phyloP scores from a whole-genome alignment of 352 stramenopile species.

The Phytophthora macrochlamydospora region DNA sequence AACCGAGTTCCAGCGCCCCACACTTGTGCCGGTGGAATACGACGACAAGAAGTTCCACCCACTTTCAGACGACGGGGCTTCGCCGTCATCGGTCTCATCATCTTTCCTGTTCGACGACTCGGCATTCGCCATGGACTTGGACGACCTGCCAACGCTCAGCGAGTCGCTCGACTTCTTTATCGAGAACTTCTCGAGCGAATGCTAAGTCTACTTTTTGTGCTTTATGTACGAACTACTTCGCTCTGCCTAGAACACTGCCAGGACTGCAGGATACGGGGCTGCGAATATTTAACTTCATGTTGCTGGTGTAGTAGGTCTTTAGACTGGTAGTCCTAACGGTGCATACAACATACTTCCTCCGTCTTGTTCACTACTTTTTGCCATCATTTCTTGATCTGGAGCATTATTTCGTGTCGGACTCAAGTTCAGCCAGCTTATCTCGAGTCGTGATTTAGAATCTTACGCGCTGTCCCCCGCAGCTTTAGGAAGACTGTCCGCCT shows the following conservation, averaged over 20 bases:
- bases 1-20: constrained; percentile 25
- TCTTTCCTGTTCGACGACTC: constrained; percentile 27
- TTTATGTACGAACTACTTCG: not conserved
- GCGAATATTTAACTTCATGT: constrained; percentile 10
- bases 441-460: not conserved
- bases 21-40: constrained; percentile 20
- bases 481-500: no score
- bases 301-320: not conserved
- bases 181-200: constrained; percentile 29
- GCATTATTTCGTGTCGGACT: not conserved
- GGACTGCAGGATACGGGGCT: not conserved
- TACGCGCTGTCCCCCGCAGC: no score
- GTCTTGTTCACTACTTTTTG: not conserved
- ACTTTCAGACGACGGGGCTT: constrained; percentile 28
- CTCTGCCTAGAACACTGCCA: not conserved
- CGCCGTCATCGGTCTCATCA: constrained; percentile 41
- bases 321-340: constrained; percentile 1
- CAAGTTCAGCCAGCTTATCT: not conserved
- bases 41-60: constrained; percentile 12
- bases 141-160: constrained; percentile 51
- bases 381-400: not conserved
- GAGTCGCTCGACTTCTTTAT: constrained; percentile 74
- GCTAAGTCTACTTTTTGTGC: constrained; percentile 1
- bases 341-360: not conserved
- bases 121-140: constrained; percentile 20